Evolutionary conservation across 139 green algal genomes (phyloP).

Genomic region (Chlorella sp.): DNA sequence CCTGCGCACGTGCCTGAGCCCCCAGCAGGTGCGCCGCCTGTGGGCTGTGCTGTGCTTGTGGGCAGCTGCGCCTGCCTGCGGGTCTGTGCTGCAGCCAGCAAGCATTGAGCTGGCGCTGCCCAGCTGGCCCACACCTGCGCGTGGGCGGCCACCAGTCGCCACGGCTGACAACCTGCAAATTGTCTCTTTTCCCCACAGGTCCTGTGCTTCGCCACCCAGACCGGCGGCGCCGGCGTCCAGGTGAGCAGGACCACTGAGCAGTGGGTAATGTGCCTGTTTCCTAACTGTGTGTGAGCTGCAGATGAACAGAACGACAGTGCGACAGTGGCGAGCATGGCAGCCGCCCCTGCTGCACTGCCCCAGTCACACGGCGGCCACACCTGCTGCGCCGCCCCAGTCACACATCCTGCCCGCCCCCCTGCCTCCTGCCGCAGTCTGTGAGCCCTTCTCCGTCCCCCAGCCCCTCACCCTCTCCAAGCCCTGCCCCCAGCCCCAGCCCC

Average conservation of each 20-base stretch:
- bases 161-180: too few relatives aligned
- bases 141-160: too few relatives aligned
- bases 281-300: too few relatives aligned
- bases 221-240: neutral
- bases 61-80: too few relatives aligned
- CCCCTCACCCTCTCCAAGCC: neutral
- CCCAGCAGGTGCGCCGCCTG: neutral
- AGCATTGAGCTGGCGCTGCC: too few relatives aligned
- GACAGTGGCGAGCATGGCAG: neutral
- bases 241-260: neutral
- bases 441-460: neutral
- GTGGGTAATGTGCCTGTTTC: too few relatives aligned
- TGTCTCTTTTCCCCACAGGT: neutral
- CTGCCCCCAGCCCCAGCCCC: neutral
- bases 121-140: too few relatives aligned
- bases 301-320: too few relatives aligned
- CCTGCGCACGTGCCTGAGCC: conserved; percentile 1
- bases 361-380: neutral
- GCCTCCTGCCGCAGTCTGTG: neutral
- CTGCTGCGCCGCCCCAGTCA: neutral
- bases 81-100: too few relatives aligned
- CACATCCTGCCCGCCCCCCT: neutral
- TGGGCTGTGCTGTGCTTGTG: too few relatives aligned
- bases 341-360: neutral
- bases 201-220: neutral